Percentiles rank a stretch among this genome's conserved stretches.
Conservation (phyloP, 75 land plant species). For the Selaginella tamariscina region DNA sequence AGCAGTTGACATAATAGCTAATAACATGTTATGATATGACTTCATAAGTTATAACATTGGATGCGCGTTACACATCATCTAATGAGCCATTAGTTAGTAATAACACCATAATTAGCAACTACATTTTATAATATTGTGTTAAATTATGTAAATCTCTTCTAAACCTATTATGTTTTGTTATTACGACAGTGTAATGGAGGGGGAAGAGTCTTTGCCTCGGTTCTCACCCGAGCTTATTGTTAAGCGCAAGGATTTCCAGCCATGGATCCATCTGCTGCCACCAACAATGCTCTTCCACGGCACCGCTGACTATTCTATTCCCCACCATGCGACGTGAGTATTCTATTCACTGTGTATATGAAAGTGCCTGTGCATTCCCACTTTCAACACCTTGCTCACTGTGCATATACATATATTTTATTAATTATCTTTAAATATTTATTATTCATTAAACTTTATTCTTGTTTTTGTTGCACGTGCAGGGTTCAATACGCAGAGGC, state of each 20-base stretch:
- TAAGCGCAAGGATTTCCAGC: conserved; percentile 26
- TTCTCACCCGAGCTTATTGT: conserved; percentile 77
- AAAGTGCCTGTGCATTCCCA: no score
- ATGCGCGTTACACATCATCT: no score
- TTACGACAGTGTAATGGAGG: conserved; percentile 79
- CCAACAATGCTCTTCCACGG: conserved; percentile 73
- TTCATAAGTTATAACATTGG: no score
- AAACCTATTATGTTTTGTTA: neutral
- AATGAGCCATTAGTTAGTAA: no score
- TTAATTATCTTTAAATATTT: neutral
- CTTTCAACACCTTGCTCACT: no score
- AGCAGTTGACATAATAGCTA: neutral
- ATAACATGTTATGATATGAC: no score
- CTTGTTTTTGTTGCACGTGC: conserved; percentile 26
- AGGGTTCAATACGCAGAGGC: conserved; percentile 58
- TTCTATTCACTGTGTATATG: no score
- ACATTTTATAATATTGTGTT: no score
- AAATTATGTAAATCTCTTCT: no score
- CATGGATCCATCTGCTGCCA: conserved; percentile 59
- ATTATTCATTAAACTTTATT: neutral
- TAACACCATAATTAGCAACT: no score
- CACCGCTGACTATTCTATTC: conserved; percentile 82
- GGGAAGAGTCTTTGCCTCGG: conserved; percentile 47
- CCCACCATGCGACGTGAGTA: conserved; percentile 60
- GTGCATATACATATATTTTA: no score